A percentile compares a stretch with the other conserved stretches of the same genome.
Evolutionary conservation across 176 grass and related monocot genomes (phyloP).

Genomic region (Hordeum vulgare): DNA sequence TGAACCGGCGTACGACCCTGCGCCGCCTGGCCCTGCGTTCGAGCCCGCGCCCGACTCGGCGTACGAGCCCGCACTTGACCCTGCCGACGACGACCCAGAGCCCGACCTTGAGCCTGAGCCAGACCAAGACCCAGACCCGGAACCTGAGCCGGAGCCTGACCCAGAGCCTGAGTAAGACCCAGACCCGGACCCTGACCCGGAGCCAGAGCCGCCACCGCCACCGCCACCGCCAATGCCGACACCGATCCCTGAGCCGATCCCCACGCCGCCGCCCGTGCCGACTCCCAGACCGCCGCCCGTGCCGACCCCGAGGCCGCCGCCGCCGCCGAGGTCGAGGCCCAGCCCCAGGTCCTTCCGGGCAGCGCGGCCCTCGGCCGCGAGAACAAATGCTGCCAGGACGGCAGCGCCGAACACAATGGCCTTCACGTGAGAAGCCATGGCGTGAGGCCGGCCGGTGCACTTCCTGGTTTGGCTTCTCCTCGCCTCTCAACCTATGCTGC

Average conservation of each 20-base stretch:
- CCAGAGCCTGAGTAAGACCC: conserved; percentile 20
- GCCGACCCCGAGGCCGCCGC: conserved; percentile 24
- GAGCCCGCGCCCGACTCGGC: conserved; percentile 4
- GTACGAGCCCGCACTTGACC: background rate
- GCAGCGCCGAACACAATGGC: conserved; percentile 5
- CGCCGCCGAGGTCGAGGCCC: conserved; percentile 4
- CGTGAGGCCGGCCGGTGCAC: background rate
- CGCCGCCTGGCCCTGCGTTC: background rate
- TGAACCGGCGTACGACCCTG: conserved; percentile 1
- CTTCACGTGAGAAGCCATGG: conserved; percentile 34
- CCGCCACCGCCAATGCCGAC: conserved; percentile 29
- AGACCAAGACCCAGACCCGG: background rate
- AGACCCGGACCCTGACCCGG: conserved; percentile 5
- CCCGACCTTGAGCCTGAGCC: background rate
- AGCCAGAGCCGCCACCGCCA: background rate
- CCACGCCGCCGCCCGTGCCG: conserved; percentile 1
- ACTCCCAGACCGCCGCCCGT: background rate
- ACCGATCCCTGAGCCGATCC: conserved; percentile 26
- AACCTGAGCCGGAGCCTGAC: background rate
- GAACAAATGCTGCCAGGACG: conserved; percentile 8
- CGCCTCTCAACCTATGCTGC: background rate
- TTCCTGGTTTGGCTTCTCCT: background rate
- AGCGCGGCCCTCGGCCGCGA: conserved; percentile 35
- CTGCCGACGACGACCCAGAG: conserved; percentile 31
- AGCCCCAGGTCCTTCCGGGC: conserved; percentile 50